Evolutionary conservation across 139 green algal species (phyloP), one percentile per base, ranked within the genome.

Genomic region (Asterochloris sp.): DNA sequence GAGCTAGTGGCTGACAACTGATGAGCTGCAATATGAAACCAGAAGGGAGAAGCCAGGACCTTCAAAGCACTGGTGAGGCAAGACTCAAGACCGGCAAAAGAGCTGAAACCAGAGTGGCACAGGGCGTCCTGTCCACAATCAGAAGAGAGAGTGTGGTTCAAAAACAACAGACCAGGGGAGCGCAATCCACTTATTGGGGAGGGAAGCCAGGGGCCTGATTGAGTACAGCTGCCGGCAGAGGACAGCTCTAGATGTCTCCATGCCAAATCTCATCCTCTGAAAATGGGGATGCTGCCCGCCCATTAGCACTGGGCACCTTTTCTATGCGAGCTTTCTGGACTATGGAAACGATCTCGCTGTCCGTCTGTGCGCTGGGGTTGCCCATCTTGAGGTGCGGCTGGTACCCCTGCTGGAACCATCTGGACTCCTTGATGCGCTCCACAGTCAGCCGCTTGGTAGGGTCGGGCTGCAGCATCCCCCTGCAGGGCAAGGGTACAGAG

Each of bases 261-360:
- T 61, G 76, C 76, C 76, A 80, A 17, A n/a, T 54, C 23, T 69
- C 76, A 69, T 80, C 23, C 24, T 80, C 76, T 13, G 67, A 61
- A 60, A 80, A 60, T n/a, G 61, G n/a, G n/a, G 38, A 61, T 69
- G 76, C 67, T n/a, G 38, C 47, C 24, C 60, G 67, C 0, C 76
- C 13, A n/a, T 29, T 47, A 21, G 74, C 21, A 66, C 19, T 27
- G 13, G 76, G 24, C 19, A 80, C 23, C 19, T 47, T 47, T 54
- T 80, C 19, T 23, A 80, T 64, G 21, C 76, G 61, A 23, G 76
- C 76, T 26, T n/a, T 62, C 23, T 80, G 67, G 60, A 80, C 76
- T n/a, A 80, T 80, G 24, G 60, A 62, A 16, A 13, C 12, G 23
- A 80, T 80, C 76, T 80, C 76, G 13, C 68, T 62, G 19, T 61